Evolutionary conservation across 345 rosid genomes (phyloP).

Genomic region (Linum usitatissimum): DNA sequence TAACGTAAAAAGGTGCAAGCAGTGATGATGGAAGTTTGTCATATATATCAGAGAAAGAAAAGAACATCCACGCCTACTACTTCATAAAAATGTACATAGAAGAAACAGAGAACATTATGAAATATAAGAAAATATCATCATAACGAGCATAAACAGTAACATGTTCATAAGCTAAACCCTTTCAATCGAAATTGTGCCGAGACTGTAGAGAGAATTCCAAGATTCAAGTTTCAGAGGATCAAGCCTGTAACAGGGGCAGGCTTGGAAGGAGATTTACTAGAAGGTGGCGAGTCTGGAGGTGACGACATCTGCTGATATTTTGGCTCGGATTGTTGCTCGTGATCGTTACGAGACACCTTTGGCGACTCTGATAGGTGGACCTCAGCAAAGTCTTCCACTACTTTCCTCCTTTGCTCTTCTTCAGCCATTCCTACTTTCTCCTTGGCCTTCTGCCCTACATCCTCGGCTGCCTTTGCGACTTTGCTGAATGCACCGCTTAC

Average conservation of each 20-base stretch:
- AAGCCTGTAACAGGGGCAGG: constrained; percentile 45
- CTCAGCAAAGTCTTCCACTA: constrained; percentile 76
- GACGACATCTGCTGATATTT: background rate
- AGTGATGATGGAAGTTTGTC: too few relatives aligned
- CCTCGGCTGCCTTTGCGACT: constrained; percentile 90
- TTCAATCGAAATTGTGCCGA: too few relatives aligned
- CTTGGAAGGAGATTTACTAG: constrained; percentile 22
- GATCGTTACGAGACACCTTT: constrained; percentile 27
- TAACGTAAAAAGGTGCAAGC: too few relatives aligned
- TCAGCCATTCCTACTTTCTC: constrained; percentile 49
- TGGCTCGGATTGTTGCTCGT: constrained; percentile 20
- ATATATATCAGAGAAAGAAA: too few relatives aligned
- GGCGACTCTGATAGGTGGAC: constrained; percentile 80
- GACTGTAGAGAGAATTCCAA: too few relatives aligned
- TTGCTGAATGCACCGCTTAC: constrained; percentile 72
- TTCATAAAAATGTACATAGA: too few relatives aligned
- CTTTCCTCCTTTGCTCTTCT: constrained; percentile 66
- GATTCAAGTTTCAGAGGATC: constrained; percentile 30
- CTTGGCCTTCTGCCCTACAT: constrained; percentile 88
- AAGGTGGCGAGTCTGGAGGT: background rate
- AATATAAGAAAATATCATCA: too few relatives aligned
- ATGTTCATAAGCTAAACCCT: too few relatives aligned
- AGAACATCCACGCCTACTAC: too few relatives aligned
- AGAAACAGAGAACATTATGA: too few relatives aligned
- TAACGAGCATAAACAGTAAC: too few relatives aligned